A percentile compares a stretch with the other conserved stretches of the same genome.
Evolutionary conservation across 768 basidiomycete species (phyloP).

Genomic region (Dioszegia hungarica): DNA sequence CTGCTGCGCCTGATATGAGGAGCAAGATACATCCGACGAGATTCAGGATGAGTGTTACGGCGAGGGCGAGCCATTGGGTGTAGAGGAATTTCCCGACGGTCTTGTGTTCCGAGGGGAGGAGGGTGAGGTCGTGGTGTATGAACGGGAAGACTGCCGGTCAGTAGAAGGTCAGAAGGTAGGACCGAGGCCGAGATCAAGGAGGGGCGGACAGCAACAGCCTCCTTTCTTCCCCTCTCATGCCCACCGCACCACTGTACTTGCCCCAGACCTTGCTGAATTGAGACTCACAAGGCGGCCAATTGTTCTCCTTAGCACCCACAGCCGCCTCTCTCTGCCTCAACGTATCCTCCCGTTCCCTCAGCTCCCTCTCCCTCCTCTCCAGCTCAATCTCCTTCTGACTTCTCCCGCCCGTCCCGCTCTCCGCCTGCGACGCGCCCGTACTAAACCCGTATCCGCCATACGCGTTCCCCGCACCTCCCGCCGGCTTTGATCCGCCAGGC

Average conservation of each 20-base stretch:
- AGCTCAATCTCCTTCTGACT: slow-evolving; percentile 12
- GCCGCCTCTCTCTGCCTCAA: slow-evolving; percentile 74
- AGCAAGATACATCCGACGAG: slow-evolving; percentile 84
- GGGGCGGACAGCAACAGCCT: background rate
- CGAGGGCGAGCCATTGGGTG: slow-evolving; percentile 87
- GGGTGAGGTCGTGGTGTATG: slow-evolving; percentile 80
- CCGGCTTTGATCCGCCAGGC: background rate
- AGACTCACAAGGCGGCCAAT: slow-evolving; percentile 83
- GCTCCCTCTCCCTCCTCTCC: slow-evolving; percentile 25
- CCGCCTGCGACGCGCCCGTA: background rate
- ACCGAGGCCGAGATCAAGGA: background rate
- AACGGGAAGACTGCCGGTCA: slow-evolving; percentile 71
- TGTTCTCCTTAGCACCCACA: slow-evolving; percentile 65
- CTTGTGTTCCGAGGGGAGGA: slow-evolving; percentile 62
- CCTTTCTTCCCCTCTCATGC: background rate
- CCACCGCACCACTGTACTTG: too few species aligned
- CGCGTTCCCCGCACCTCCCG: slow-evolving; percentile 6
- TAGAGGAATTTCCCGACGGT: slow-evolving; percentile 78
- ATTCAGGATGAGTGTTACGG: slow-evolving; percentile 77
- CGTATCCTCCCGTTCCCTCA: slow-evolving; percentile 54
- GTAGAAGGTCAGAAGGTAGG: too few species aligned
- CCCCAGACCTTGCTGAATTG: background rate
- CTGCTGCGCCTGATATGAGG: slow-evolving; percentile 67
- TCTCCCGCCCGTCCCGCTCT: background rate
- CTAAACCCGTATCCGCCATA: slow-evolving; percentile 14